phyloP scores from a whole-genome alignment of 257 asterid genomes.

The Nicotiana noctiflora region DNA sequence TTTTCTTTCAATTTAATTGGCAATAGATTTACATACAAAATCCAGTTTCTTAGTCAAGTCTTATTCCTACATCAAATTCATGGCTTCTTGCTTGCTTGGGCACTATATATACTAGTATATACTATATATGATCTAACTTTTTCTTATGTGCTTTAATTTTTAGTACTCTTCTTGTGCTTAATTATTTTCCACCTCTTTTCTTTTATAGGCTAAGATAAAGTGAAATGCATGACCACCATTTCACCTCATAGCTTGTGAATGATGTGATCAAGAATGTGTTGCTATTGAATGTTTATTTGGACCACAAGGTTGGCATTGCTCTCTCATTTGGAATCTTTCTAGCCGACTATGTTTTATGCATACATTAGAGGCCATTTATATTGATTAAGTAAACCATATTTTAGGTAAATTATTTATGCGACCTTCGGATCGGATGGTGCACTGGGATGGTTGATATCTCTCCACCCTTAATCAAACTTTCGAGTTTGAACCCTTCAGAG shows the following conservation, averaged over 20 bases:
- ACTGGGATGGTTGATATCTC: neutral
- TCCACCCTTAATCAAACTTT: no score
- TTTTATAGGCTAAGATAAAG: neutral
- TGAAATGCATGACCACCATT: neutral
- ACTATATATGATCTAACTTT: neutral
- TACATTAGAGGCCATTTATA: neutral
- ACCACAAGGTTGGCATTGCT: constrained; percentile 23
- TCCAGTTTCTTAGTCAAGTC: no score
- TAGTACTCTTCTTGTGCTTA: neutral
- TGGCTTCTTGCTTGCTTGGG: neutral
- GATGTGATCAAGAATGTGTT: neutral
- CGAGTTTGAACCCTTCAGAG: neutral
- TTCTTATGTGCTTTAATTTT: neutral
- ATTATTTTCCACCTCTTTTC: neutral
- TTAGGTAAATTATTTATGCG: neutral
- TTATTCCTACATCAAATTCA: neutral
- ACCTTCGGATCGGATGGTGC: neutral
- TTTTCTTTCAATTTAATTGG: neutral
- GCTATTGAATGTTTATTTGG: constrained; percentile 19
- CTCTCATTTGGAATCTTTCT: constrained; percentile 10
- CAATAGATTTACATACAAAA: neutral
- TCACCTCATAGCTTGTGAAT: neutral
- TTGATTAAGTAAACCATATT: constrained; percentile 8
- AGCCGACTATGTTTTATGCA: neutral
- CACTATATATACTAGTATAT: no score